Evolutionary conservation across 345 rosid genomes (phyloP), one percentile per base, ranked within the genome.

Genomic region (Salix purpurea): DNA sequence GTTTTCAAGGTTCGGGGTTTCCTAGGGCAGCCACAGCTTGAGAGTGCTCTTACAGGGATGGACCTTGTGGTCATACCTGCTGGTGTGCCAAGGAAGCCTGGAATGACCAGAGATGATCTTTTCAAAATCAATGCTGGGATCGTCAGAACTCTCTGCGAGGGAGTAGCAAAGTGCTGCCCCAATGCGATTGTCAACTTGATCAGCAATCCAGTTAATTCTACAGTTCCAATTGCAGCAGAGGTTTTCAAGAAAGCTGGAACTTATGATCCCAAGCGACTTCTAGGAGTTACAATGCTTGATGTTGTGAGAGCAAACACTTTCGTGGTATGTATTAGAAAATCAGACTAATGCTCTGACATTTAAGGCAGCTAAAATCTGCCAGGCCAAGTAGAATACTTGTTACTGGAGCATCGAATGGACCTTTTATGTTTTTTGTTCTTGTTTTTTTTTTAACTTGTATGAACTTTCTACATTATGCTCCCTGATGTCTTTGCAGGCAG

Each of bases 171-270:
- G 74, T 84, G 86, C 79, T 90, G 89, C 81, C 94, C 91, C 26
- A 85, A 81, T 52, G 90, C 94, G 11, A 42, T 92, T 73, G 84
- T 92, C 68, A 89, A 90, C n/a, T 78, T 90, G 87, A 90, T 92
- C 46, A 89, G 94, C 81, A 90, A 92, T 77, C 94, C 97, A 7
- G 92, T 92, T 69, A 90, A 89, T 84, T 92, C 97, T 42, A 92
- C 93, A 1, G 93, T 92, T 40, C 92, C 93, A 21, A 89, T 92
- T 77, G 97, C 93, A 3, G 90, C 97, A 0, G 97, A 92, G 83
- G 88, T 92, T 40, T 88, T 89, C 78, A 88, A 90, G 84, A 89
- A 90, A 69, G 89, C 91, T 40, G 95, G 95, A 19, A 86, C 88
- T 58, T 90, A 86, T 73, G 88, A 92, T 77, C 90, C 88, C 69